Evolutionary conservation across 2,329 filamentous ascomycete species (phyloP), one percentile per base, ranked within the genome.

Genomic region (Xylariaceae sp.): DNA sequence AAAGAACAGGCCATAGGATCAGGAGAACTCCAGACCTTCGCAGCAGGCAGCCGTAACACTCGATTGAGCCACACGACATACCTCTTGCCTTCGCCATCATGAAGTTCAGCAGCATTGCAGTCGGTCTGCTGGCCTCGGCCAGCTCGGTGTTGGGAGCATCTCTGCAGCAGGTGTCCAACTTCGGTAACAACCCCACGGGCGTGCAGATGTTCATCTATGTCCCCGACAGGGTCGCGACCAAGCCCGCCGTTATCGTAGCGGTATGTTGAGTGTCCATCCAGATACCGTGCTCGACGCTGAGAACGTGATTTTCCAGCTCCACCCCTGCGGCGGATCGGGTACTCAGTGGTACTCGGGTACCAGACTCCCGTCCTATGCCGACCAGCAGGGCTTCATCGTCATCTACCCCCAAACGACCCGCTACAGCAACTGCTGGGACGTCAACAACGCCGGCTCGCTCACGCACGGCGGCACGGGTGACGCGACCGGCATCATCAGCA

Each of bases 131-230:
- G 33, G 30, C 17, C 9, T 16, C 34, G 14, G 40, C 34, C 9
- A 27, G 43, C 29, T 38, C 15, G 24, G 34, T 18, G 5, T 5
- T 43, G 12, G 36, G 36, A 19, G 43, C 43, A 15, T 42, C 45
- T 30, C 45, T 47, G 12, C 45, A 47, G 27, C 45, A 63, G 31
- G 63, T 73, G 38, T 58, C 56, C 5, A 51, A 58, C 46, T 71
- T 67, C 34, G 68, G 68, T 9, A 48, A 52, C 8, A 68, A 66
- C 15, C 67, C 69, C 1, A 64, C 59, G 3, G 60, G 63, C 11
- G 63, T 64, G 3, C 52, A 47, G 27, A 67, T 70, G 56, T 69
- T 62, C 51, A 67, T 71, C 24, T 70, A 71, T 40, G 67, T 69
- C 12, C 66, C 66, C 2, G 60, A 61, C 18, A 64, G 64, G 23